These are phyloP conservation scores for Lyophyllum atratum DNA, from an alignment of 768 basidiomycete species.

Conservation along the genomic window DNA sequence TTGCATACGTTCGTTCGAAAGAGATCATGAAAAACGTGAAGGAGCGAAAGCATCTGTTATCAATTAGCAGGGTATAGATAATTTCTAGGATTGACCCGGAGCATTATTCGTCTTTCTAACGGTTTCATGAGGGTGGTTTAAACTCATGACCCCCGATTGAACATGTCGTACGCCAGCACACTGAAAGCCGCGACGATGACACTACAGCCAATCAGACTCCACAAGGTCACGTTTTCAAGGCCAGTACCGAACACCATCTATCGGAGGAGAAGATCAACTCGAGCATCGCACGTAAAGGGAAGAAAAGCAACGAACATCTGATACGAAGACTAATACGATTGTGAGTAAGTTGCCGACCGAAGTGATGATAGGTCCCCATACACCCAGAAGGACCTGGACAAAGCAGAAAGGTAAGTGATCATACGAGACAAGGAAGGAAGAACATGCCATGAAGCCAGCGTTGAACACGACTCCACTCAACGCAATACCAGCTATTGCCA, in stretches of 20 bases:
- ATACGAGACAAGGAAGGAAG: neutral
- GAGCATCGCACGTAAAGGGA: neutral
- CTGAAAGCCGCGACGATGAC: constrained; percentile 85
- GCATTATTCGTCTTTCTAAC: neutral
- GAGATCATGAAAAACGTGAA: neutral
- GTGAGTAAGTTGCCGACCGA: constrained; percentile 95
- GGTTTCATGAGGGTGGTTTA: neutral
- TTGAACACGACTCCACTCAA: constrained; percentile 78
- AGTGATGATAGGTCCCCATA: constrained; percentile 87
- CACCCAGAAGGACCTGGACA: constrained; percentile 69
- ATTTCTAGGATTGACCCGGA: neutral
- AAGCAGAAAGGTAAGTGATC: constrained; percentile 7
- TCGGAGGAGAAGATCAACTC: neutral
- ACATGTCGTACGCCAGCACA: constrained; percentile 75
- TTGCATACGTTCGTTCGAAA: neutral
- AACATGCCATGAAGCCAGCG: constrained; percentile 78
- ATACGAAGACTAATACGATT: constrained; percentile 83
- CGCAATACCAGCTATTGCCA: constrained; percentile 69
- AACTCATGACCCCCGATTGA: constrained; percentile 31
- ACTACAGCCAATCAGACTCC: constrained; percentile 76
- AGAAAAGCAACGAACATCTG: constrained; percentile 54
- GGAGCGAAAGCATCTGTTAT: neutral
- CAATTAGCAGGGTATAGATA: neutral
- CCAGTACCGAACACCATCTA: constrained; percentile 63
- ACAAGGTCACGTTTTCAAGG: constrained; percentile 59